Evolutionary conservation across 169 alveolate species (phyloP).

Genomic region (Plasmodium berghei): DNA sequence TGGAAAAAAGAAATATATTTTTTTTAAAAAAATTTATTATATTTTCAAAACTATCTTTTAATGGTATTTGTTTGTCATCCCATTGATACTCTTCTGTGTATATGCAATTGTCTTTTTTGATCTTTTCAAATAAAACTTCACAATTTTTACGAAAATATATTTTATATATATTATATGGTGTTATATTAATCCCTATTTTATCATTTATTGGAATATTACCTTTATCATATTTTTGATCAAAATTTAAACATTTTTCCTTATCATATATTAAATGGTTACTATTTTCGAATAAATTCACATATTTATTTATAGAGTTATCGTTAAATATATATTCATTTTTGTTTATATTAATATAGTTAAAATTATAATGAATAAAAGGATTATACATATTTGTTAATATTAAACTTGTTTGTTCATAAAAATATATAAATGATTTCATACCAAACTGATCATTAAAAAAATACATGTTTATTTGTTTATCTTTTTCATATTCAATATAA

Average conservation of each 20-base stretch:
- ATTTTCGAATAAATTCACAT: conserved; percentile 4
- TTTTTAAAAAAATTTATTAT: conserved; percentile 21
- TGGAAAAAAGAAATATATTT: neutral
- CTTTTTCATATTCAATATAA: conserved; percentile 19
- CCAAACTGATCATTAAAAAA: conserved; percentile 59
- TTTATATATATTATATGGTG: conserved; percentile 27
- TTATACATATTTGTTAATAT: conserved; percentile 44
- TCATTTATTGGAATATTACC: conserved; percentile 10
- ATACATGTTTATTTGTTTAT: conserved; percentile 5
- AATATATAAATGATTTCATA: conserved; percentile 51
- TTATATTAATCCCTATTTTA: conserved; percentile 29
- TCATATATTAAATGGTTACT: neutral
- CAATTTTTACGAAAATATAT: neutral
- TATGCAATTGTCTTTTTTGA: conserved; percentile 26
- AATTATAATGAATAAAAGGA: conserved; percentile 26
- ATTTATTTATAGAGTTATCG: conserved; percentile 2
- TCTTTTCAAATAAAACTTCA: neutral
- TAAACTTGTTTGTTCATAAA: conserved; percentile 21
- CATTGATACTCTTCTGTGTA: conserved; percentile 27
- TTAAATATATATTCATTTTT: conserved; percentile 15
- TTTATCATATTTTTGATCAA: neutral
- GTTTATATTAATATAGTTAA: conserved; percentile 8
- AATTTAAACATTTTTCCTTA: neutral
- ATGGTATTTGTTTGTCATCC: conserved; percentile 10
- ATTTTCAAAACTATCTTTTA: conserved; percentile 16